Base-by-base conservation (phyloP, 2,329 filamentous ascomycete genomes). In the Westerdykella aurantiaca region DNA sequence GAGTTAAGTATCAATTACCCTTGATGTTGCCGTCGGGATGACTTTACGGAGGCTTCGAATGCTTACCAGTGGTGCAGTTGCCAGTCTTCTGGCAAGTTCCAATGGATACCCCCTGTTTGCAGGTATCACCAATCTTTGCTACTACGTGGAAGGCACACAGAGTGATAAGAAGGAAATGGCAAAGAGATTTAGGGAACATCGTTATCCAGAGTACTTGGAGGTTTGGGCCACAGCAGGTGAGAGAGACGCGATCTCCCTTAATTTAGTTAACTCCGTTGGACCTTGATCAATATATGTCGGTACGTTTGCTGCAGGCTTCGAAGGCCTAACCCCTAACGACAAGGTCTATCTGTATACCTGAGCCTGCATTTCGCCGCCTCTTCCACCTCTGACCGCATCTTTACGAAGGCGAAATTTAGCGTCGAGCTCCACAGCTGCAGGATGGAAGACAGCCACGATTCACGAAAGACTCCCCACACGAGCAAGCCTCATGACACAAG, bases 71-170 rank as follows among this genome's bases (percentile, higher is more conserved):
- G 11, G 25, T 17, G 14, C 39, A 41, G 10, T 41, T 41, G 29
- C 39, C 34, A 6, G 21, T 21, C 21, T 41, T 41, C 16, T 41
- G 39, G 21, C 39, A 41, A 17, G 39, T 34, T 2, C 39, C 39
- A 34, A 31, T 22, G 33, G 39, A 23, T 31, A n/a, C 39, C 21
- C 31, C 39, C 23, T 41, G n/a, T 16, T 41, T 33, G 25, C 39
- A 41, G n/a, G n/a, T 22, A 21, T 41, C 39, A 16, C 29, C 39
- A 34, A 41, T 41, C 14, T 41, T 34, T 16, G 39, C 39, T 4
- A 33, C 10, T 5, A 17, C 29, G 11, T n/a, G n/a, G n/a, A n/a
- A 17, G 21, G 14, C n/a, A 34, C n/a, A 41, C 11, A 14, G 37
- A 10, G 29, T 9, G 29, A 31, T 31, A 31, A 31, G 29, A 9